phyloP scores from a whole-genome alignment of 1,284 basidiomycete species.

The Gymnopus androsaceus region DNA sequence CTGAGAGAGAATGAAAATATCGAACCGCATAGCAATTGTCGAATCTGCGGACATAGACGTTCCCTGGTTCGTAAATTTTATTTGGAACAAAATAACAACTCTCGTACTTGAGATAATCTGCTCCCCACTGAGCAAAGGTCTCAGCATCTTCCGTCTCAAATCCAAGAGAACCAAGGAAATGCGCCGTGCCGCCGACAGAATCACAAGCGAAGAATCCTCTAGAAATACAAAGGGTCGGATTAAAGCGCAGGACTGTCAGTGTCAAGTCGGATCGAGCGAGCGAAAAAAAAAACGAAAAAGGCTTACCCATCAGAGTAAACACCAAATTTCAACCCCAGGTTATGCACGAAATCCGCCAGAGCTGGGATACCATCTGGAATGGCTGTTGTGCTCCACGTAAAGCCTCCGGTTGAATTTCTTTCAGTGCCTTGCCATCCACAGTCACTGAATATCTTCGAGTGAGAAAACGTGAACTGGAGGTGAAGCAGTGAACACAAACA shows the following conservation, averaged over 20 bases:
- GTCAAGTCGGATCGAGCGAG: background rate
- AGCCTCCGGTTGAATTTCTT: constrained; percentile 39
- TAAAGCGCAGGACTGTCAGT: background rate
- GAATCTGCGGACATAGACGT: too few relatives aligned
- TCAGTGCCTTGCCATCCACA: constrained; percentile 48
- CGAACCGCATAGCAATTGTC: constrained; percentile 50
- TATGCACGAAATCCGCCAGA: constrained; percentile 38
- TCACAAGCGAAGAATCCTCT: constrained; percentile 49
- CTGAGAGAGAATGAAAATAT: too few relatives aligned
- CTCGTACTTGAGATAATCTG: constrained; percentile 54
- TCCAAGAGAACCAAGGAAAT: constrained; percentile 46
- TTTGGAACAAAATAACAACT: constrained; percentile 51
- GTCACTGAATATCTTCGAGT: constrained; percentile 31
- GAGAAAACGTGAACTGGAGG: background rate
- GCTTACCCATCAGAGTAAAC: constrained; percentile 46
- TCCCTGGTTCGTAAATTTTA: too few relatives aligned
- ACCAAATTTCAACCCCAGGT: constrained; percentile 41
- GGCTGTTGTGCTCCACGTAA: constrained; percentile 43
- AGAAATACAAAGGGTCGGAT: background rate
- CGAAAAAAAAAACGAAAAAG: background rate
- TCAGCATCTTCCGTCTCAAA: constrained; percentile 44
- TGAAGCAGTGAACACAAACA: constrained; percentile 28
- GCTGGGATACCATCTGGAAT: constrained; percentile 43
- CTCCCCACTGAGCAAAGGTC: constrained; percentile 48
- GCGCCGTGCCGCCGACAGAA: constrained; percentile 42